Evolutionary conservation across 495 filamentous ascomycete genomes (phyloP).

Genomic region (Aspergillus panamensis): DNA sequence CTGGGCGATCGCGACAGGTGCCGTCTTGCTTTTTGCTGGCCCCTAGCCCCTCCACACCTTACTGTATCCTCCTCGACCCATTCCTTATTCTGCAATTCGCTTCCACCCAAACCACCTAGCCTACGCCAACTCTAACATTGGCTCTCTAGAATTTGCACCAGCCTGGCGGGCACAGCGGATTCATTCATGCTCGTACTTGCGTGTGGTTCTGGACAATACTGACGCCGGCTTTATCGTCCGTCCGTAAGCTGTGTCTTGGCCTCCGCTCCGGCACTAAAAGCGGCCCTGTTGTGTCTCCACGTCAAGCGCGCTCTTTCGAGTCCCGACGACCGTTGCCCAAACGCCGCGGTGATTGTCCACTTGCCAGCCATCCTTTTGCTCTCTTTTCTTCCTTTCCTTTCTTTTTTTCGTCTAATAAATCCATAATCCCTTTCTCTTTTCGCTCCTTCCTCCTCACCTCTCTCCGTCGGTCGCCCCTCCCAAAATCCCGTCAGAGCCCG

Average conservation of each 20-base stretch:
- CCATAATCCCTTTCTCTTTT: neutral
- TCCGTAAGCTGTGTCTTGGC: slow-evolving; percentile 40
- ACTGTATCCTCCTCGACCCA: slow-evolving; percentile 6
- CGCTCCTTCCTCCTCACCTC: slow-evolving; percentile 5
- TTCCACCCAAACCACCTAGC: neutral
- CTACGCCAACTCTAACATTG: slow-evolving; percentile 17
- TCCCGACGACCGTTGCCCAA: slow-evolving; percentile 21
- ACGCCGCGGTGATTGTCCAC: slow-evolving; percentile 5
- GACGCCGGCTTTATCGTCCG: slow-evolving; percentile 27
- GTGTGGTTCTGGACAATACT: slow-evolving; percentile 28
- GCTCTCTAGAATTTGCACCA: slow-evolving; percentile 20
- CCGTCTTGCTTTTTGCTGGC: slow-evolving; percentile 15
- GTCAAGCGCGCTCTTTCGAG: slow-evolving; percentile 36
- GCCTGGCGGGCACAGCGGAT: slow-evolving; percentile 31
- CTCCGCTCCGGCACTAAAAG: slow-evolving; percentile 44
- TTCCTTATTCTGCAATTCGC: slow-evolving; percentile 14
- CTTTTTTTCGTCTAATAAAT: neutral
- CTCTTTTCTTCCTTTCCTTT: slow-evolving; percentile 3
- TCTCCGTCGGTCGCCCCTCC: slow-evolving; percentile 3
- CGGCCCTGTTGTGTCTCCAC: slow-evolving; percentile 35
- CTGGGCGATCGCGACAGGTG: slow-evolving; percentile 32
- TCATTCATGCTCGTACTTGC: slow-evolving; percentile 36
- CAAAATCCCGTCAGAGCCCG: slow-evolving; percentile 3
- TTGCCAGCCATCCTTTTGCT: slow-evolving; percentile 1
- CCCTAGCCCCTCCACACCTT: slow-evolving; percentile 16